Base-by-base conservation (phyloP, 2,329 filamentous ascomycete species). In the Alternaria brassicae region DNA sequence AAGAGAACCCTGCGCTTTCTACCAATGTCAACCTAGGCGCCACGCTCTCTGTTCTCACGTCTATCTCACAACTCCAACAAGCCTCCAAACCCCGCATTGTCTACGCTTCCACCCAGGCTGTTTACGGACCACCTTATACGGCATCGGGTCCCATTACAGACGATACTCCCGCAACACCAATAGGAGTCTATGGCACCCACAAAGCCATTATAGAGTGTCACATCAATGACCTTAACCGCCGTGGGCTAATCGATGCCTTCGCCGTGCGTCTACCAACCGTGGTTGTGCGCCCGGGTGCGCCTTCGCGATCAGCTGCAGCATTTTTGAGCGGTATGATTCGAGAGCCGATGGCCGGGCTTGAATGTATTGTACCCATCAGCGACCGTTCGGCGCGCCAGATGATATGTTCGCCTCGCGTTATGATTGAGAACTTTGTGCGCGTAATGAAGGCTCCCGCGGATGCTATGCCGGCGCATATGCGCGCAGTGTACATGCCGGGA, bases 261-360 rank as follows among this genome's bases (percentile, higher is more conserved):
- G 79, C 79, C 6, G 78, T 85, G 56, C 83, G 86, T 0, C 86
- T 88, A 60, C 86, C 86, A 0, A 87, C 85, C 1, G 83, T 88
- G 41, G 81, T 82, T 1, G 85, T 88, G 15, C 81, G 86, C 0
- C 85, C 86, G 0, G 86, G 86, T 1, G 79, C 77, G 12, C 86
- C 86, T 0, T 84, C 84, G 3, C 81, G 81, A 1, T 86, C 86
- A 0, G 86, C 86, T 19, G 85, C 83, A 4, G 84, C 83, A 0
- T 88, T 88, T 66, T 75, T 87, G n/a, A 86, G 82, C 1, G 85
- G 86, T 15, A 87, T 88, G 77, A 84, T 88, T 58, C 81, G 86
- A 28, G 86, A 88, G 76, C 86, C 86, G 1, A 78, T 88, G 72
- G 42, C 42, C 42, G 42, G 42, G 1, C 42, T 45, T 12, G 42